These are phyloP conservation scores for Flaveria sonorensis DNA, from an alignment of 129 eudicot species.

Conservation along the genomic window DNA sequence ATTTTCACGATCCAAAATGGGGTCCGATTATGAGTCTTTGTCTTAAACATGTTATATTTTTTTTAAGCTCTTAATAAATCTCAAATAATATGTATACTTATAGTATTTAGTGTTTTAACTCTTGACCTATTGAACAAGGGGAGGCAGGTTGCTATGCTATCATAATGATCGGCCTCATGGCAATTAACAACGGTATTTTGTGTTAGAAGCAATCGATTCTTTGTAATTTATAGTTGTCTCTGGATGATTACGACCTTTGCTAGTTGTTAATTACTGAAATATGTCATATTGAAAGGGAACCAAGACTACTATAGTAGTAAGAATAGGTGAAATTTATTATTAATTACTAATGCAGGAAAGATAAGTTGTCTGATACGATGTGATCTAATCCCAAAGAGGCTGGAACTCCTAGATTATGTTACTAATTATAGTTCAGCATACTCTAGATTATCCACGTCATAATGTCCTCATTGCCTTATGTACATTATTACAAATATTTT, in stretches of 20 bases:
- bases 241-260: constrained; percentile 22
- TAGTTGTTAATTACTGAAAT: background rate
- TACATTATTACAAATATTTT: background rate
- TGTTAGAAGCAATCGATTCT: background rate
- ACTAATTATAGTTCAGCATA: background rate
- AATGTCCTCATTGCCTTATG: background rate
- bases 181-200: background rate
- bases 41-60: no score
- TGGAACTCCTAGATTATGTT: constrained; percentile 25
- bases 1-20: background rate
- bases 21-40: no score
- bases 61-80: no score
- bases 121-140: no score
- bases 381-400: constrained; percentile 21
- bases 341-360: background rate
- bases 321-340: background rate
- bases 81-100: no score
- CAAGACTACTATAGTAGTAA: background rate
- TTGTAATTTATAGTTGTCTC: constrained; percentile 14
- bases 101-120: no score
- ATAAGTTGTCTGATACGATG: constrained; percentile 1
- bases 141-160: no score
- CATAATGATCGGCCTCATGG: no score
- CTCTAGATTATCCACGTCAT: background rate
- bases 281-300: constrained; percentile 23